Conservation (phyloP, 1,139 yeast species). For the Casaregolazyma suthepensis region DNA sequence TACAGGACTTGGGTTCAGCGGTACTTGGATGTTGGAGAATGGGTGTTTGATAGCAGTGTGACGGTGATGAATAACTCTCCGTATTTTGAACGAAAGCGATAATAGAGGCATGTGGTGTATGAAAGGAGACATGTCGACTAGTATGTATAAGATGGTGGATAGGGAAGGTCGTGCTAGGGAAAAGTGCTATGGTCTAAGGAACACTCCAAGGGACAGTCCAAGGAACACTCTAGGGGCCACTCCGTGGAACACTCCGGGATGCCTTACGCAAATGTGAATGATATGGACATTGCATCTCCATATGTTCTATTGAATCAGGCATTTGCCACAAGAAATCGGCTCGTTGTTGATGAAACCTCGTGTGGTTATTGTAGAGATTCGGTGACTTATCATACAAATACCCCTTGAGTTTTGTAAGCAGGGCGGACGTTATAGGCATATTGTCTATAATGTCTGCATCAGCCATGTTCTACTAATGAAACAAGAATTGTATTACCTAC, state of each 20-base stretch:
- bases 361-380: conserved; percentile 1
- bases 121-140: background rate
- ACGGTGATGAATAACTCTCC: conserved; percentile 67
- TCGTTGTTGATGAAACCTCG: background rate
- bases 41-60: conserved; percentile 65
- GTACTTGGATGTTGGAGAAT: conserved; percentile 82
- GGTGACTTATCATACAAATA: background rate
- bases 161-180: too few species aligned
- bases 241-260: too few species aligned
- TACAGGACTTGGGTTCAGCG: conserved; percentile 54
- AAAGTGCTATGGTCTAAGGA: conserved; percentile 11
- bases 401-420: background rate
- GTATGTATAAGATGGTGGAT: conserved; percentile 3
- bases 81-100: conserved; percentile 53
- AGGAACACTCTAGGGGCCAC: too few species aligned
- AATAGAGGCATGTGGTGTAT: background rate
- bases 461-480: conserved; percentile 5
- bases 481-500: background rate
- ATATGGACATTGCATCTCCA: background rate
- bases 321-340: background rate
- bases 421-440: too few species aligned
- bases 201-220: conserved; percentile 16
- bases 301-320: background rate
- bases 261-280: background rate
- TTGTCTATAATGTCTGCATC: background rate